A percentile compares a stretch with the other conserved stretches of the same genome.
These are phyloP conservation scores for Lachancea waltii DNA, from an alignment of 805 yeast species.

Conservation along the genomic window DNA sequence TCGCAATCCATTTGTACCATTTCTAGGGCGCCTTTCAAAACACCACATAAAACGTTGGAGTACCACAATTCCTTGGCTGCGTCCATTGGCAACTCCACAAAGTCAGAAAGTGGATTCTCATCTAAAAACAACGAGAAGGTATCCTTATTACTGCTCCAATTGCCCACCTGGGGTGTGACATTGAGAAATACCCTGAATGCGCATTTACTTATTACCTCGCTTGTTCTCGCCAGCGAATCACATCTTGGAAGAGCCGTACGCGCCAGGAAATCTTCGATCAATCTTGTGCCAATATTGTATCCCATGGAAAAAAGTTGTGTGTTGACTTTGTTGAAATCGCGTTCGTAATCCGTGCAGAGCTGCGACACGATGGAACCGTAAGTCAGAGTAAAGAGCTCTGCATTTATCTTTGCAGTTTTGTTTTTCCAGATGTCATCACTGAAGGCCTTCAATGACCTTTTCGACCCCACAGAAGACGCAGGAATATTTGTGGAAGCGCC, in stretches of 20 bases:
- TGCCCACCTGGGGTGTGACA: conserved; percentile 64
- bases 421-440: conserved; percentile 94
- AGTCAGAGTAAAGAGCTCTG: conserved; percentile 89
- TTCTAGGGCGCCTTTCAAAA: conserved; percentile 82
- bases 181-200: conserved; percentile 90
- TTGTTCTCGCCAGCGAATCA: conserved; percentile 70
- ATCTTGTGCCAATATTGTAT: conserved; percentile 81
- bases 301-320: conserved; percentile 88
- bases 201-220: conserved; percentile 75
- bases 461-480: conserved; percentile 1
- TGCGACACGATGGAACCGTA: conserved; percentile 93
- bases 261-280: conserved; percentile 90
- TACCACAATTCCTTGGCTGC: conserved; percentile 80
- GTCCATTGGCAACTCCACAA: conserved; percentile 88
- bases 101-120: conserved; percentile 90
- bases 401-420: conserved; percentile 79
- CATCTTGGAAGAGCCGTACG: conserved; percentile 84
- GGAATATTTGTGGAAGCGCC: not conserved
- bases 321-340: conserved; percentile 74
- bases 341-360: conserved; percentile 72
- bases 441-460: conserved; percentile 32
- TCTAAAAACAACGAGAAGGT: conserved; percentile 64
- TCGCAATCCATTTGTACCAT: conserved; percentile 95
- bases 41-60: conserved; percentile 84
- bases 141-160: conserved; percentile 72